Evolutionary conservation across 441 rosid species (phyloP).

Genomic region (Populus hybrid): DNA sequence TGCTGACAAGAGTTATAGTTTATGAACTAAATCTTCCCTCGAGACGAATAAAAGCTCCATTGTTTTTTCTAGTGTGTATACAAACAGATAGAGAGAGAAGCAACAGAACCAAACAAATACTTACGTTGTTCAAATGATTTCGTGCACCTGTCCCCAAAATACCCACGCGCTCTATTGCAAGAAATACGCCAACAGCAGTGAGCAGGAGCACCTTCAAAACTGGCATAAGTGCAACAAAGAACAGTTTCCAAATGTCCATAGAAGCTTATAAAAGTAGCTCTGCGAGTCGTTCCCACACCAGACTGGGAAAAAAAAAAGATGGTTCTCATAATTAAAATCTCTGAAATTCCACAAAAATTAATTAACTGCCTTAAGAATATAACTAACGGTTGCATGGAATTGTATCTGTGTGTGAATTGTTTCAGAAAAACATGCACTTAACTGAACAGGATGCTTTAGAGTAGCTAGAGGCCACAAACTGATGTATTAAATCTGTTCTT

Average conservation of each 20-base stretch:
- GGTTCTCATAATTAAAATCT: neutral
- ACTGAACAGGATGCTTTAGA: neutral
- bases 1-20: too few species aligned
- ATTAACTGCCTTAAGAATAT: neutral
- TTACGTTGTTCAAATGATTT: constrained; percentile 29
- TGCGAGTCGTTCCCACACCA: neutral
- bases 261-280: neutral
- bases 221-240: constrained; percentile 36
- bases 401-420: neutral
- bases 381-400: neutral
- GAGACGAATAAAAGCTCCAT: too few species aligned
- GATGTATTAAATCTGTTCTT: neutral
- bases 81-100: too few species aligned
- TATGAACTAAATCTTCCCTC: too few species aligned
- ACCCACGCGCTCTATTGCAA: constrained; percentile 29
- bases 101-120: neutral
- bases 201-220: constrained; percentile 39
- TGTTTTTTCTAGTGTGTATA: too few species aligned
- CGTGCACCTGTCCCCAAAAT: constrained; percentile 24
- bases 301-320: neutral
- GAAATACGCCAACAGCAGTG: constrained; percentile 36
- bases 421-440: neutral
- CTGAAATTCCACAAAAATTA: neutral
- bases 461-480: too few species aligned
- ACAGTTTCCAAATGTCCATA: constrained; percentile 32